Evolutionary conservation across 345 rosid species (phyloP).

Genomic region (Citrus cavaleriei): DNA sequence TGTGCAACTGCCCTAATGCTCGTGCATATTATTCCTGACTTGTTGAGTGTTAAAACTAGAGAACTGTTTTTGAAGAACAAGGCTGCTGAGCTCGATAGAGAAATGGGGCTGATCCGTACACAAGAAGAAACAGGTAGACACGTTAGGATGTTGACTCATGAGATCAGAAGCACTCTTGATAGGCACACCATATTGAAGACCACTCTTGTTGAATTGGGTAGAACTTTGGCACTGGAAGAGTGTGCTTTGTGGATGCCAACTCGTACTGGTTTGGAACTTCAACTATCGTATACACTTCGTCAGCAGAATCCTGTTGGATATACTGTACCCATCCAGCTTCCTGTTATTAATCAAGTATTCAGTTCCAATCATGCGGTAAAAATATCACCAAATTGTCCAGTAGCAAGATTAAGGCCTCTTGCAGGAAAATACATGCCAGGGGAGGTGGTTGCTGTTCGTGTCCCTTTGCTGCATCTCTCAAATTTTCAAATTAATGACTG

Average conservation of each 20-base stretch:
- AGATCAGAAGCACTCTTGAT: slow-evolving; percentile 92
- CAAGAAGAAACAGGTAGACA: slow-evolving; percentile 98
- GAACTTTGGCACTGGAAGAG: slow-evolving; percentile 88
- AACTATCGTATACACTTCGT: slow-evolving; percentile 85
- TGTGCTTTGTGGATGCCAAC: slow-evolving; percentile 99
- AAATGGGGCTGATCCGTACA: slow-evolving; percentile 95
- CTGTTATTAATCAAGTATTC: slow-evolving; percentile 91
- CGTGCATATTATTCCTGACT: slow-evolving; percentile 94
- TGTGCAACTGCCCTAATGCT: slow-evolving; percentile 97
- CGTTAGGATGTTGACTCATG: slow-evolving; percentile 96
- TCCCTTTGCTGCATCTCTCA: slow-evolving; percentile 92
- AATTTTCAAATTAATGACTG: slow-evolving; percentile 96
- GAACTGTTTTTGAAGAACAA: slow-evolving; percentile 88
- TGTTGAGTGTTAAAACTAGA: slow-evolving; percentile 86
- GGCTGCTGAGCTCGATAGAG: slow-evolving; percentile 96
- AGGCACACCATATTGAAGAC: slow-evolving; percentile 89
- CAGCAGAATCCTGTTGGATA: slow-evolving; percentile 92
- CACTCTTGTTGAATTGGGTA: slow-evolving; percentile 90
- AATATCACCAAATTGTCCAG: slow-evolving; percentile 85
- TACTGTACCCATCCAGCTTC: slow-evolving; percentile 93
- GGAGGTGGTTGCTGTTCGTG: slow-evolving; percentile 94
- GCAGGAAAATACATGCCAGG: slow-evolving; percentile 83
- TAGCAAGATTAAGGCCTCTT: slow-evolving; percentile 80
- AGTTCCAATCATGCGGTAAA: slow-evolving; percentile 63
- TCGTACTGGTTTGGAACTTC: slow-evolving; percentile 90